Conservation (phyloP, 257 asterid species). For the Przewalskia tangutica region DNA sequence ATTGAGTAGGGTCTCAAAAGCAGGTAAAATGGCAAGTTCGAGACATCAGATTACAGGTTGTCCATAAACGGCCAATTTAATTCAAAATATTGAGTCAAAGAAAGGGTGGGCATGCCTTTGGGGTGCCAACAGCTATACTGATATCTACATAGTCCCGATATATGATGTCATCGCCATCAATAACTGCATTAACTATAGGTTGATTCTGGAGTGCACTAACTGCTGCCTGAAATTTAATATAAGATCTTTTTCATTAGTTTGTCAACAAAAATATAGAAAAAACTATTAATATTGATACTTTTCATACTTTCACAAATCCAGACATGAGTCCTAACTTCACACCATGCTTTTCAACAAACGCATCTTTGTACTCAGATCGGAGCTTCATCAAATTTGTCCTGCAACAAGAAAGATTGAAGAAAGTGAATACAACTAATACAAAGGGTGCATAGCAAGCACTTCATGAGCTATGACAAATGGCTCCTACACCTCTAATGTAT, state of each 20-base stretch:
- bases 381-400: conserved; percentile 99
- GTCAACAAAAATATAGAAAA: not conserved
- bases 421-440: not conserved
- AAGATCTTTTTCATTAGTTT: not conserved
- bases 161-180: conserved; percentile 95
- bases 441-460: not conserved
- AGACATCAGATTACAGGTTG: not conserved
- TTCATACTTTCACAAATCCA: conserved; percentile 79
- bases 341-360: conserved; percentile 92
- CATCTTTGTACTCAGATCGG: conserved; percentile 91
- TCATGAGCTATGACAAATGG: not conserved
- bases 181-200: conserved; percentile 93
- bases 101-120: conserved; percentile 48
- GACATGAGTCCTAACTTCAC: conserved; percentile 97
- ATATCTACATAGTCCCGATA: conserved; percentile 88
- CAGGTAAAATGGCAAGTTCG: not conserved
- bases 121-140: conserved; percentile 99
- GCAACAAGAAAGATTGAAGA: conserved; percentile 11
- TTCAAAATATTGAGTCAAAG: not conserved
- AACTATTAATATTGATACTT: not conserved
- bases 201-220: conserved; percentile 88
- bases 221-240: conserved; percentile 64
- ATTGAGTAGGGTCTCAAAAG: not conserved
- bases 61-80: not conserved
- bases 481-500: not conserved